These are phyloP conservation scores for Penicillium psychrosexuale DNA, from an alignment of 2,329 filamentous ascomycete genomes.

Conservation along the genomic window DNA sequence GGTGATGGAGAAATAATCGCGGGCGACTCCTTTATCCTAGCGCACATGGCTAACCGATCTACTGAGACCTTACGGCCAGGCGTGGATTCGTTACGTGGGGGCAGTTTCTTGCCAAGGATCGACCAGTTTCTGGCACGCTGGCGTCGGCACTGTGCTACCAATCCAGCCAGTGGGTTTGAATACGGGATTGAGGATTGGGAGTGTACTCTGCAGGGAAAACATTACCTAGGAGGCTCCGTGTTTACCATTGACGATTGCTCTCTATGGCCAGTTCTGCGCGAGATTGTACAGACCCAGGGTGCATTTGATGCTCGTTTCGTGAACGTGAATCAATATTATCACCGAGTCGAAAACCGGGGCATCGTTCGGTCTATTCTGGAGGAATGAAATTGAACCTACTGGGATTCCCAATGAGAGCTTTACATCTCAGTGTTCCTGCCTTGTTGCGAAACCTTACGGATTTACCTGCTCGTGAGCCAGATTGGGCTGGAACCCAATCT, in stretches of 20 bases:
- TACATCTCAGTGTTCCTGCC: conserved; percentile 1
- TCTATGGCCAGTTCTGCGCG: conserved; percentile 43
- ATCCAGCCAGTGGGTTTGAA: conserved; percentile 8
- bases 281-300: conserved; percentile 32
- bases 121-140: conserved; percentile 30
- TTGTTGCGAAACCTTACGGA: conserved; percentile 12
- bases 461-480: neutral
- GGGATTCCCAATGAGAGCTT: neutral
- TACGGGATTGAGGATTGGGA: conserved; percentile 34
- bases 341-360: conserved; percentile 37
- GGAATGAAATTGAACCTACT: conserved; percentile 3
- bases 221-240: conserved; percentile 36
- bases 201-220: conserved; percentile 25
- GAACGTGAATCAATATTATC: conserved; percentile 38
- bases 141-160: conserved; percentile 23
- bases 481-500: neutral
- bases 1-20: conserved; percentile 27
- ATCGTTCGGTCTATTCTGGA: conserved; percentile 37
- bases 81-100: conserved; percentile 28
- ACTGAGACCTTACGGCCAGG: conserved; percentile 26
- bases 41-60: conserved; percentile 26
- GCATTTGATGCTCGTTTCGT: conserved; percentile 28
- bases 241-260: conserved; percentile 45
- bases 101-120: conserved; percentile 27
- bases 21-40: conserved; percentile 35